Base-by-base conservation (phyloP, 2,329 filamentous ascomycete species). In the Bisporella sp. region DNA sequence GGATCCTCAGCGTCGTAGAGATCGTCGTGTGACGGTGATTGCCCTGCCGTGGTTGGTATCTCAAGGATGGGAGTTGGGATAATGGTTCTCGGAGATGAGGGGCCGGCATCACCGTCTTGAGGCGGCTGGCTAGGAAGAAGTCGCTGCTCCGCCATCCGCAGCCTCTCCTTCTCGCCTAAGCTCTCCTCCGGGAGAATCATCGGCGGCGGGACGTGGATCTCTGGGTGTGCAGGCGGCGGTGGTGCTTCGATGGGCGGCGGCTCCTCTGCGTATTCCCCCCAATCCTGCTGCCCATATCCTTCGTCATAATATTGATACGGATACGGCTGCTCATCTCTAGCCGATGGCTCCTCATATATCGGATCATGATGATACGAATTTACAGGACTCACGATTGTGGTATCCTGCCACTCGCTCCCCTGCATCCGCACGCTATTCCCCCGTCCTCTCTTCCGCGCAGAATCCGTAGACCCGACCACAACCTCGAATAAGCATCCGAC, bases 401-500 rank as follows among this genome's bases (percentile, higher is more conserved):
- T 54, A 39, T 56, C 50, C 21, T 52, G 46, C 51, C 46, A 56
- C 13, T 59, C 56, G 48, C 52, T 54, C 31, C 47, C 45, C 31
- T 56, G 54, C 30, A 35, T 51, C 32, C 39, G 50, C 5, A 32
- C 44, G n/a, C 47, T 50, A 31, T 54, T 62, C 4, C 55, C 62
- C 45, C 58, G 57, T 49, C 55, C 52, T 54, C 65, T 50, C 50
- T 59, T 57, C 45, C 68, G 65, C 41, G 66, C 65, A 59, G 83
- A 92, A 66, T 99, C 91, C 35, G 79, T 78, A 0, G 90, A 96
- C 1, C 93, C 93, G 21, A 97, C 83, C 1, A 95, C 75, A 11
- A 96, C 79, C 65, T 96, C 90, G 60, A 96, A 92, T 0, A 85
- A 77, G 49, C 90, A 87, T 1, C 84, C 85, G 28, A 96, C 84